Evolutionary conservation across 1,139 yeast species (phyloP), one percentile per base, ranked within the genome.

Genomic region (Protomyces lactucae-debilis): DNA sequence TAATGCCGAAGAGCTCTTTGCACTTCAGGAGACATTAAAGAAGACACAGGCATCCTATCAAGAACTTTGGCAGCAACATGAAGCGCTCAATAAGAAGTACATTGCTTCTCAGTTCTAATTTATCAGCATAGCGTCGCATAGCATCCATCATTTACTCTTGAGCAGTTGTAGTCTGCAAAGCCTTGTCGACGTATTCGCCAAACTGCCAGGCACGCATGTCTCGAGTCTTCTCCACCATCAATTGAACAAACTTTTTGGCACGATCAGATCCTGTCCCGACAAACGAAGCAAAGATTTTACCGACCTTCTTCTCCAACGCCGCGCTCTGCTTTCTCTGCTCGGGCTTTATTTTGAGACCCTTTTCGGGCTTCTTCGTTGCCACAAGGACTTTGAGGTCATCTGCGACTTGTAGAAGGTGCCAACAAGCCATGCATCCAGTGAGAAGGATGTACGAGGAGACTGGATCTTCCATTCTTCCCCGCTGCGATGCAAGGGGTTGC

Each of bases 71-170:
- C 48, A 37, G 21, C 45, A 54, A 46, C 61, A 64, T 43, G 61
- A 61, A 16, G 55, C 46, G 14, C 43, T 64, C 51, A 53, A 52
- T 32, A 61, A 28, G 35, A 54, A 36, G 32, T 51, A 37, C 43
- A 40, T 61, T 8, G 51, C 55, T 25, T 45, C 46, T 73, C 69
- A 66, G 51, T 45, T 66, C 35, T 56, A 23, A 18, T 6, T 43
- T 6, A 43, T 10, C 23, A 43, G 48, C 48, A 43, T 43, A 43
- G 48, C 48, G 18, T 43, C 25, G 48, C 48, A 18, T 18, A 43
- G 48, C 48, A 43, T 43, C 14, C 16, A 43, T 5, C 32, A 12
- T 18, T 25, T 5, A n/a, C 4, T 18, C 9, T 10, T 6, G 25
- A n/a, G 8, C 25, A 10, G 12, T 18, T 43, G 43, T 9, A 3